Evolutionary conservation across 176 grass and related monocot species (phyloP), one percentile per base, ranked within the genome.

Genomic region (Aegilops sharonensis): DNA sequence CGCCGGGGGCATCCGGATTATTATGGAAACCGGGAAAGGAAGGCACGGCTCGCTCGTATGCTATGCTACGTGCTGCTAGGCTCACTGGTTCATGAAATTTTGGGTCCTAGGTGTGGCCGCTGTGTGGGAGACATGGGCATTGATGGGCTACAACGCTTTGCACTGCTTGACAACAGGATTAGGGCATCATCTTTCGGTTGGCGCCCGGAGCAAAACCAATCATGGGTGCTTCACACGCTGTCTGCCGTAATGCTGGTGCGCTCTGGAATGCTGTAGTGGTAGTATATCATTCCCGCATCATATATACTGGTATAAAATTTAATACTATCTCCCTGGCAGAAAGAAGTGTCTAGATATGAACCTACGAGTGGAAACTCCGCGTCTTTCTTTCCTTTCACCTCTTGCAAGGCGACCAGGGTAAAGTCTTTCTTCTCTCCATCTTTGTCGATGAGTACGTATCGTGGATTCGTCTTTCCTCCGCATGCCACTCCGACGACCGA

Each of bases 121-220:
- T 9, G 3, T 21, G 14, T 23, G 60, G 75, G 85, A 73, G 85
- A 91, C 80, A 87, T 0, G 24, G 12, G 75, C 89, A 87, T 91
- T 84, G 71, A 87, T 91, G 80, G 68, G 75, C 89, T 87, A 87
- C 89, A 87, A 87, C 78, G 32, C 40, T 25, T 72, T 68, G 2
- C 0, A 84, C 85, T 68, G 89, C 81, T 80, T 74, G 35, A 0
- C 60, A 75, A 84, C 40, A 87, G 89, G 78, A 15, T 47, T 34
- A 32, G 21, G 5, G 78, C 68, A 67, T 66, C 8, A 83, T 14
- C 34, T 56, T 65, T 59, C 23, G 7, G 18, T 20, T 8, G n/a
- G 56, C 37, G 73, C 36, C 34, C 52, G 35, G 83, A 63, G 64
- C 39, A 83, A 65, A 65, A 63, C n/a, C n/a, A 3, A 1, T 14